Conservation (phyloP, 352 stramenopile genomes). For the Thraustochytrium striatum region DNA sequence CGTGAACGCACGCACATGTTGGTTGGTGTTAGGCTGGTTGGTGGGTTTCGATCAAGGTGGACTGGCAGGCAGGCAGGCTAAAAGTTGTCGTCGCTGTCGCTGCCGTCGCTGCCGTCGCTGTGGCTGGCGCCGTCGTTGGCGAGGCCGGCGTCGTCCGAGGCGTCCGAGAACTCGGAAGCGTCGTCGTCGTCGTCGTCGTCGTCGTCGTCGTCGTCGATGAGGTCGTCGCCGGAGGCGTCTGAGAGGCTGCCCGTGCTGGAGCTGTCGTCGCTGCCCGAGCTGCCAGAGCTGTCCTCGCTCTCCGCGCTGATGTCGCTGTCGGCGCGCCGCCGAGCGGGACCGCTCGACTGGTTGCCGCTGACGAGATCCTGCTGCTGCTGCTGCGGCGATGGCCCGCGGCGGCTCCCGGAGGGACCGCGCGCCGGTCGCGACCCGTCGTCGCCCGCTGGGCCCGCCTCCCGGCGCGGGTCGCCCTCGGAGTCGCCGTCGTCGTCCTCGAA, state of each 20-base stretch:
- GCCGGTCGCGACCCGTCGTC: conserved; percentile 57
- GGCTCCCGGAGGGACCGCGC: conserved; percentile 60
- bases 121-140: conserved; percentile 66
- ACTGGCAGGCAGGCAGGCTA: too few species aligned
- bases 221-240: conserved; percentile 57
- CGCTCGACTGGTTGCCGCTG: conserved; percentile 7
- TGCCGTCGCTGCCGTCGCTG: conserved; percentile 33
- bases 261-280: conserved; percentile 40
- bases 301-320: conserved; percentile 54
- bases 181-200: conserved; percentile 70
- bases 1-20: too few species aligned
- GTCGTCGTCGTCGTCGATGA: conserved; percentile 56
- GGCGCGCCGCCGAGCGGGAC: conserved; percentile 46
- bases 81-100: conserved; percentile 51
- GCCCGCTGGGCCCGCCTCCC: background rate
- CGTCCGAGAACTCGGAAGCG: conserved; percentile 62
- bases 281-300: conserved; percentile 57
- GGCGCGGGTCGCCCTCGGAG: conserved; percentile 50
- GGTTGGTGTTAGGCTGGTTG: too few species aligned
- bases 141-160: conserved; percentile 62
- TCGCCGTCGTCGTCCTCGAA: conserved; percentile 54
- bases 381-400: conserved; percentile 60
- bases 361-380: conserved; percentile 49
- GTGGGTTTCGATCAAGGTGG: too few species aligned
- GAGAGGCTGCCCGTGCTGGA: conserved; percentile 50